A percentile compares a stretch with the other conserved stretches of the same genome.
phyloP scores from a whole-genome alignment of 1,284 basidiomycete genomes.

The Cutaneotrichosporon curvatum region DNA sequence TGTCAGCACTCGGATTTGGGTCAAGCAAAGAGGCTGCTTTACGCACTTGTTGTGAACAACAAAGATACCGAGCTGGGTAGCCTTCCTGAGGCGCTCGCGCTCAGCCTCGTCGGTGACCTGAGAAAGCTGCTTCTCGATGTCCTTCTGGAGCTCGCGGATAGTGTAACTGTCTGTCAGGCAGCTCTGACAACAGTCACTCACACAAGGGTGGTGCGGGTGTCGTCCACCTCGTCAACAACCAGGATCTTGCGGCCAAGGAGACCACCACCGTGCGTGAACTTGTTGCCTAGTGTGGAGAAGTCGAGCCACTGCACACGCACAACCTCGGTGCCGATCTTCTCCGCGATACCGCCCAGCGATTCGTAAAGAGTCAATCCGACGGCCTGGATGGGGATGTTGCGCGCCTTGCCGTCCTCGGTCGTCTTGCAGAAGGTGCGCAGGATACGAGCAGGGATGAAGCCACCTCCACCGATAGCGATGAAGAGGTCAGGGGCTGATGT shows the following conservation, averaged over 20 bases:
- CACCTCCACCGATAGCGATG: conserved; percentile 52
- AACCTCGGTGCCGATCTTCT: conserved; percentile 75
- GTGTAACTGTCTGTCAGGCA: conserved; percentile 59
- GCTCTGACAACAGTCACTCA: conserved; percentile 42
- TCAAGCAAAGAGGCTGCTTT: no score
- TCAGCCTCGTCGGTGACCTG: conserved; percentile 58
- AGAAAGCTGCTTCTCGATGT: conserved; percentile 67
- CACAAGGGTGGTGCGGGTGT: conserved; percentile 83
- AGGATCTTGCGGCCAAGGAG: conserved; percentile 71
- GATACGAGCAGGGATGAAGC: conserved; percentile 89
- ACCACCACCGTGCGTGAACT: conserved; percentile 38
- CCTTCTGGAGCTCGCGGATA: conserved; percentile 73
- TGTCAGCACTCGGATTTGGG: no score
- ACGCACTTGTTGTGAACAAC: conserved; percentile 86
- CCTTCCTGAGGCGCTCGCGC: conserved; percentile 56
- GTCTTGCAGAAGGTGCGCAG: conserved; percentile 84
- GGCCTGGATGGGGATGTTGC: conserved; percentile 77
- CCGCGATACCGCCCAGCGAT: conserved; percentile 65
- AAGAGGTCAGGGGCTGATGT: conserved; percentile 35
- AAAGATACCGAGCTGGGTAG: conserved; percentile 77
- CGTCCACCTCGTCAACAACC: conserved; percentile 90
- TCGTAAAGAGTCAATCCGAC: conserved; percentile 92
- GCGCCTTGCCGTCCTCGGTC: conserved; percentile 54
- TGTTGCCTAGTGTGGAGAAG: conserved; percentile 49
- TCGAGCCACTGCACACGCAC: conserved; percentile 80